Conservation (phyloP, 306 rosid genomes). For the Sophora flavescens region DNA sequence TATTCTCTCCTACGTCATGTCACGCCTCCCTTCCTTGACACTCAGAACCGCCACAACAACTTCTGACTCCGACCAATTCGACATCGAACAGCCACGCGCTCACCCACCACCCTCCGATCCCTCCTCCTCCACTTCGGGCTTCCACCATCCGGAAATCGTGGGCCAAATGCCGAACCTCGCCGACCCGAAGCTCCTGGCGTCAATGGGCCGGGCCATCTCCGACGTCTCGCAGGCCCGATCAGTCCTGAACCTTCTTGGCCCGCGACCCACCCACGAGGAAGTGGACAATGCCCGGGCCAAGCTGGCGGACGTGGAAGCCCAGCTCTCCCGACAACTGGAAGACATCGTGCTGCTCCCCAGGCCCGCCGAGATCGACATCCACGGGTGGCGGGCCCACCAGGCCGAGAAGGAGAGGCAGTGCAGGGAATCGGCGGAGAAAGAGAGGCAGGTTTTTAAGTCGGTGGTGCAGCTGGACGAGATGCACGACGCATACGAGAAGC, state of each 20-base stretch:
- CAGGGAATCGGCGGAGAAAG: conserved; percentile 69
- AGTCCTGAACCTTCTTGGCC: conserved; percentile 75
- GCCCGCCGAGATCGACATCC: conserved; percentile 72
- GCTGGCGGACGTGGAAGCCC: conserved; percentile 62
- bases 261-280: conserved; percentile 82
- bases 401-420: conserved; percentile 68
- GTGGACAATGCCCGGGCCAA: conserved; percentile 70
- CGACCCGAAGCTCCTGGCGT: conserved; percentile 69
- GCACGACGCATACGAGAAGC: conserved; percentile 85
- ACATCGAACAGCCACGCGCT: conserved; percentile 68
- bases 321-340: conserved; percentile 64
- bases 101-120: conserved; percentile 39
- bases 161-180: conserved; percentile 67
- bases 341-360: conserved; percentile 64
- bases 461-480: conserved; percentile 80
- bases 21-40: conserved; percentile 67
- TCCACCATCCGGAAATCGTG: conserved; percentile 35
- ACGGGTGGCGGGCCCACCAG: conserved; percentile 68
- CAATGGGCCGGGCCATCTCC: conserved; percentile 72
- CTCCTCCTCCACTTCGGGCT: conserved; percentile 34
- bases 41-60: conserved; percentile 8
- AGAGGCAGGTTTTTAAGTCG: conserved; percentile 60
- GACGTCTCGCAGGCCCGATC: conserved; percentile 82
- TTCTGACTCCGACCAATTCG: conserved; percentile 41
- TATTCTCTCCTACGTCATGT: conserved; percentile 83